These are phyloP conservation scores for Coemansia sp. DNA, from an alignment of 192 early-diverging fungal genomes.

Conservation along the genomic window DNA sequence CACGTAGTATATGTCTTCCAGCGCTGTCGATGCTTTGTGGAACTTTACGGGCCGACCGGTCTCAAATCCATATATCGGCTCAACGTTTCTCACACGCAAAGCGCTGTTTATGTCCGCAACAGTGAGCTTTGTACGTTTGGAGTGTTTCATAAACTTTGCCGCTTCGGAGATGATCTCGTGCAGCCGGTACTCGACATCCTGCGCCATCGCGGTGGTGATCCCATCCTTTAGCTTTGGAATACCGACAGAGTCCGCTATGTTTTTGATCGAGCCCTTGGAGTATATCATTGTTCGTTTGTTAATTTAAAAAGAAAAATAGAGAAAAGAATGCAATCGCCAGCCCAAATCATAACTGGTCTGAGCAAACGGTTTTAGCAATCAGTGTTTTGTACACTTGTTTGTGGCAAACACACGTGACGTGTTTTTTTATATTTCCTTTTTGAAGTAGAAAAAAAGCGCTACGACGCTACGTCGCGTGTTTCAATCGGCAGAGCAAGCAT, in stretches of 20 bases:
- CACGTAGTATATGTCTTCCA: constrained; percentile 78
- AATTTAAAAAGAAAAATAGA: not conserved
- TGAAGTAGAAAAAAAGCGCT: constrained; percentile 1
- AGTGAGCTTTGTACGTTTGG: constrained; percentile 75
- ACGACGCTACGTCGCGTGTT: constrained; percentile 41
- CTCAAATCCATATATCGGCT: constrained; percentile 93
- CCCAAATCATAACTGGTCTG: not conserved
- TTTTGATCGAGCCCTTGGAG: constrained; percentile 54
- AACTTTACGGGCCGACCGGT: constrained; percentile 68
- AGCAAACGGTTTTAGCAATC: not conserved
- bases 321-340: too few relatives aligned
- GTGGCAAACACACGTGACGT: constrained; percentile 1
- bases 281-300: constrained; percentile 24
- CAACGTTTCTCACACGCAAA: constrained; percentile 85
- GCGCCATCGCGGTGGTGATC: constrained; percentile 76
- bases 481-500: constrained; percentile 72
- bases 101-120: constrained; percentile 91
- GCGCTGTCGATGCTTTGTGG: constrained; percentile 63
- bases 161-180: constrained; percentile 94
- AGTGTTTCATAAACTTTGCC: constrained; percentile 95
- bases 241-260: constrained; percentile 83
- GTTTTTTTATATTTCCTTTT: not conserved
- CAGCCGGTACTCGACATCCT: constrained; percentile 94
- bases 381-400: not conserved
- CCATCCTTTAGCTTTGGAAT: constrained; percentile 83